A percentile compares a stretch with the other conserved stretches of the same genome.
phyloP scores from a whole-genome alignment of 108 stramenopile genomes.

The Cyclotella cryptica region DNA sequence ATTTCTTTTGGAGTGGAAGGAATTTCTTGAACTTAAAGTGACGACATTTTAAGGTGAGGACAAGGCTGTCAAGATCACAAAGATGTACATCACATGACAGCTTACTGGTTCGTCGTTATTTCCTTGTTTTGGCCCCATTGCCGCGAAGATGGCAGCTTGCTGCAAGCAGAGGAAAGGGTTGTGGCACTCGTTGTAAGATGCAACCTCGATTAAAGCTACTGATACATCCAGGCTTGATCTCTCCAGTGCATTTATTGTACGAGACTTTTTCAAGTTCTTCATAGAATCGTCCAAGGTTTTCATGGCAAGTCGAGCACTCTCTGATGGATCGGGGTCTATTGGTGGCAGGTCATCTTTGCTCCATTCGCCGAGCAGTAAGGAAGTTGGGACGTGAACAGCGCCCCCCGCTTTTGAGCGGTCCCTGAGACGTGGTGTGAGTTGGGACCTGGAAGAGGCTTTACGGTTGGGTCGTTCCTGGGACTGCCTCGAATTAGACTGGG shows the following conservation, averaged over 20 bases:
- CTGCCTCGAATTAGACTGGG: conserved; percentile 1
- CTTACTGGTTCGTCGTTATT: conserved; percentile 56
- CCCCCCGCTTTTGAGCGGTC: conserved; percentile 15
- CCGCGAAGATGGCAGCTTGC: conserved; percentile 86
- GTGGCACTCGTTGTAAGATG: conserved; percentile 53
- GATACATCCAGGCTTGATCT: conserved; percentile 73
- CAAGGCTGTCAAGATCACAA: too few relatives aligned
- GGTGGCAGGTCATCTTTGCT: conserved; percentile 32
- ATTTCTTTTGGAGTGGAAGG: conserved; percentile 57
- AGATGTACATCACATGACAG: too few relatives aligned
- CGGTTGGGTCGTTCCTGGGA: conserved; percentile 9
- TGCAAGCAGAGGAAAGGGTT: conserved; percentile 83
- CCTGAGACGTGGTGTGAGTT: conserved; percentile 2
- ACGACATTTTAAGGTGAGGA: too few relatives aligned
- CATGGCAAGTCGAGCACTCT: conserved; percentile 34
- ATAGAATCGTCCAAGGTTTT: conserved; percentile 52
- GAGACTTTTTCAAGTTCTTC: conserved; percentile 71
- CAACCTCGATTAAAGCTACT: conserved; percentile 66
- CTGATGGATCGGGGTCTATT: conserved; percentile 5
- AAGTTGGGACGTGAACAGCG: conserved; percentile 41
- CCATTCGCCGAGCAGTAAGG: conserved; percentile 50
- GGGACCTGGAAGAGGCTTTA: background rate
- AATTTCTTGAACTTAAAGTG: conserved; percentile 53
- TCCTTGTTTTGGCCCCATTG: conserved; percentile 73
- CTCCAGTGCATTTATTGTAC: conserved; percentile 66